Evolutionary conservation across 768 basidiomycete species (phyloP).

Genomic region (Phanerochaete sordida): DNA sequence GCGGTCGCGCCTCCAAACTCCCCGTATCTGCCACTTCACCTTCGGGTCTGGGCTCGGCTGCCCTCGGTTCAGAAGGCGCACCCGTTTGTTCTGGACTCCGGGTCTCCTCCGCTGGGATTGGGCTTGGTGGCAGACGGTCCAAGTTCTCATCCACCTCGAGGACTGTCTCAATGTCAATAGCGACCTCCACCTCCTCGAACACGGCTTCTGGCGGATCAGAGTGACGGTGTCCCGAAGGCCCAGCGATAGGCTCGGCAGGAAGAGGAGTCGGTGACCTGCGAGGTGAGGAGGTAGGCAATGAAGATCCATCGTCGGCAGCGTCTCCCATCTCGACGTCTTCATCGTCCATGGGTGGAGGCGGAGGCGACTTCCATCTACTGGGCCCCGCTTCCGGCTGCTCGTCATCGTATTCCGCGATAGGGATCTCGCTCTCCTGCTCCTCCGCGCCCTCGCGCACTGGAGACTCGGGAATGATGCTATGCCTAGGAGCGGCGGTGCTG

Average conservation of each 20-base stretch:
- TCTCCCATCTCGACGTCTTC: neutral
- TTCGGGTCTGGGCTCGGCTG: too few relatives aligned
- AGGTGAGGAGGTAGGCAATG: neutral
- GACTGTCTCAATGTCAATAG: neutral
- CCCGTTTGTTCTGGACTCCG: too few relatives aligned
- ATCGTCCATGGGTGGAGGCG: neutral
- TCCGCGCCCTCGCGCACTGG: neutral
- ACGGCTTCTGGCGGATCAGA: neutral
- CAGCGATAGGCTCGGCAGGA: neutral
- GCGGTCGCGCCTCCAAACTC: too few relatives aligned
- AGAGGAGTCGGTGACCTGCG: neutral
- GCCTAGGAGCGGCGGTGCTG: neutral
- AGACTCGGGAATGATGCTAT: slow-evolving; percentile 6
- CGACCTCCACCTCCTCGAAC: neutral
- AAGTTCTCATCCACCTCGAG: neutral
- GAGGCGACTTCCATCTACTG: neutral
- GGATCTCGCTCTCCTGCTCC: neutral
- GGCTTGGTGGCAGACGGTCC: neutral
- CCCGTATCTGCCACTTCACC: too few relatives aligned
- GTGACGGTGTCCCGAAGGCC: neutral
- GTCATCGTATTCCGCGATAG: slow-evolving; percentile 1
- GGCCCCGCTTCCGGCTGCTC: neutral
- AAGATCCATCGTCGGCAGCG: neutral
- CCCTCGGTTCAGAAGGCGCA: too few relatives aligned
- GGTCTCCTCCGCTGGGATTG: neutral